Evolutionary conservation across 2,329 filamentous ascomycete genomes (phyloP), one percentile per base, ranked within the genome.

Genomic region (Bipolaris oryzae): DNA sequence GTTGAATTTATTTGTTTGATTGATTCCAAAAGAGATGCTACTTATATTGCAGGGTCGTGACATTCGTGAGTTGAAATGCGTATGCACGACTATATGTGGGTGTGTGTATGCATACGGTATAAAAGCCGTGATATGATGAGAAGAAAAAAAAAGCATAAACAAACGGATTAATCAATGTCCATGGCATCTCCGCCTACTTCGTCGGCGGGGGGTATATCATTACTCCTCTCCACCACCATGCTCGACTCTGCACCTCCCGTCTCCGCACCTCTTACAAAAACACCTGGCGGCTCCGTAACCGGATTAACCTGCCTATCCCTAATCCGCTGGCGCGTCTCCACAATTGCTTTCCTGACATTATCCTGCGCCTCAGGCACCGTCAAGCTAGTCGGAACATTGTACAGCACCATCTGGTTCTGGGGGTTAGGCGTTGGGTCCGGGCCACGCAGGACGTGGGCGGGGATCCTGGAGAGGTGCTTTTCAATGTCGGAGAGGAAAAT

Each of bases 401-500:
- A 98, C 35, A 98, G 84, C 15, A 99, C 89, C 60, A 98, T 69
- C 71, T 86, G 81, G 74, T 84, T 95, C 49, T 77, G 72, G 71
- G 61, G 84, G 13, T 69, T 73, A 0, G 67, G 57, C 37, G 61
- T 68, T 81, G 71, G 84, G 41, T 77, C 76, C 10, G 77, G 73
- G 39, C 76, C 74, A n/a, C 74, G 80, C 5, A 93, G 82, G 42
- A 96, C 73, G 16, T 87, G 84, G 41, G 81, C 87, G 49, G 92
- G 91, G 58, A 89, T 88, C 56, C 84, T 82, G 60, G 83, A 83
- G 50, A 98, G 82, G 72, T 91, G 89, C 77, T 90, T 91, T 73
- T 94, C 89, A 52, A 98, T 90, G 72, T 96, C 91, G 0, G 92
- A 88, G 0, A 96, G 83, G 79, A 97, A 92, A 71, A 93, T 82